These are phyloP conservation scores for Aschersonia sp. DNA, from an alignment of 2,329 filamentous ascomycete species.

Conservation along the genomic window DNA sequence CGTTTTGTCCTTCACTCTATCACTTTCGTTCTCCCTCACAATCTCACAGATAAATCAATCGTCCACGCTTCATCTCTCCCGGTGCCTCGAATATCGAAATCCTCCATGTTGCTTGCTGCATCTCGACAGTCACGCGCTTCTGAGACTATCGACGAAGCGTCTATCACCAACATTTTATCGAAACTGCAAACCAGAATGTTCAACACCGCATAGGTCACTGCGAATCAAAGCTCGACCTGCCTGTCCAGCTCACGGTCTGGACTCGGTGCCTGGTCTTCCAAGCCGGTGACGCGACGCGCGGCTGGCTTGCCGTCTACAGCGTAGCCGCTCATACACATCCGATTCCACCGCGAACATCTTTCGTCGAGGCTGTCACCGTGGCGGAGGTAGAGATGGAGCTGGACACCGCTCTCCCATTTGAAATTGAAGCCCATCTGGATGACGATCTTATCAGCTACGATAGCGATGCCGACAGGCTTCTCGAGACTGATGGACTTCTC, in stretches of 20 bases:
- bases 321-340: not conserved
- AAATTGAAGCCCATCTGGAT: conserved; percentile 11
- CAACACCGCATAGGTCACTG: no score
- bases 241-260: no score
- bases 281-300: no score
- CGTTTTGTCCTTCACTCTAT: not conserved
- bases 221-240: no score
- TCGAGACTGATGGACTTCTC: not conserved
- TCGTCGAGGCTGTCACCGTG: conserved; percentile 4
- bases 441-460: conserved; percentile 25
- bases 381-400: conserved; percentile 18
- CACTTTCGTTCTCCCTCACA: not conserved
- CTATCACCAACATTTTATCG: no score
- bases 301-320: not conserved
- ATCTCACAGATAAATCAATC: not conserved
- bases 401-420: conserved; percentile 12
- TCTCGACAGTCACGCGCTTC: no score
- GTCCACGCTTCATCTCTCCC: not conserved
- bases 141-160: no score
- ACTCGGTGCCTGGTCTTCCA: no score
- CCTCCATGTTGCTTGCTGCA: no score
- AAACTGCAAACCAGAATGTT: no score
- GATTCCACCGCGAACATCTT: not conserved
- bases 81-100: not conserved
- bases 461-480: conserved; percentile 11